These are phyloP conservation scores for Vanrija sp. DNA, from an alignment of 1,284 basidiomycete genomes.

Conservation along the genomic window DNA sequence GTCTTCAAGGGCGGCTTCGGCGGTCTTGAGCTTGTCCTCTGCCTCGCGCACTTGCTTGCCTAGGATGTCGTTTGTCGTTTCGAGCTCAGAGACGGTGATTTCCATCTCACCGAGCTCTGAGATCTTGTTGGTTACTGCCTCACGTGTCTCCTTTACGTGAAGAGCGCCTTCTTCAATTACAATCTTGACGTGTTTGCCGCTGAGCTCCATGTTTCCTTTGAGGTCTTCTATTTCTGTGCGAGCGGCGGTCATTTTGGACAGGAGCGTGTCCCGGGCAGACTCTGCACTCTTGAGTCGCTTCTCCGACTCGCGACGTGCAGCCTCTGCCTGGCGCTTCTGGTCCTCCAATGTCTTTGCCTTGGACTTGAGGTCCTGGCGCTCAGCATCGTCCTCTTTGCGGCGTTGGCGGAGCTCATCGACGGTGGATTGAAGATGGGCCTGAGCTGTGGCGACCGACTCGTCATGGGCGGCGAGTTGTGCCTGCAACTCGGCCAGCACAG, in stretches of 20 bases:
- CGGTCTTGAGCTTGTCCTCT: constrained; percentile 37
- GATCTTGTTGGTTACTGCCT: constrained; percentile 61
- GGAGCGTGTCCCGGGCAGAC: constrained; percentile 61
- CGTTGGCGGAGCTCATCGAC: constrained; percentile 68
- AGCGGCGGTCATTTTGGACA: constrained; percentile 62
- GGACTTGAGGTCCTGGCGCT: constrained; percentile 70
- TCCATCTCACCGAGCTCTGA: constrained; percentile 45
- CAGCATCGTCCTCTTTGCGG: constrained; percentile 78
- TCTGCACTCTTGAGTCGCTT: constrained; percentile 73
- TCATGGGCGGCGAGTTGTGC: constrained; percentile 71
- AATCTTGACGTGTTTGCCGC: constrained; percentile 41
- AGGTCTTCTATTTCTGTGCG: constrained; percentile 65
- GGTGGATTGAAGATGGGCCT: constrained; percentile 63
- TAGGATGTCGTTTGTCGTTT: constrained; percentile 34
- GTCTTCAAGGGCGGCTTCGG: constrained; percentile 29
- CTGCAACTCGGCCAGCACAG: constrained; percentile 66
- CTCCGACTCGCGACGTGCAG: constrained; percentile 74
- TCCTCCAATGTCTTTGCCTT: constrained; percentile 83
- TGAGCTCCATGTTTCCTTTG: constrained; percentile 54
- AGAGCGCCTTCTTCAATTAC: constrained; percentile 57
- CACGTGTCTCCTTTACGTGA: constrained; percentile 43
- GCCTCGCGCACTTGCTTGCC: constrained; percentile 35
- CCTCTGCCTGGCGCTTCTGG: constrained; percentile 75
- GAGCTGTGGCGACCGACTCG: constrained; percentile 60
- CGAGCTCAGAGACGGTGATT: constrained; percentile 30